A percentile compares a stretch with the other conserved stretches of the same genome.
Evolutionary conservation across 1,284 basidiomycete genomes (phyloP).

Genomic region (Coniophora puteana): DNA sequence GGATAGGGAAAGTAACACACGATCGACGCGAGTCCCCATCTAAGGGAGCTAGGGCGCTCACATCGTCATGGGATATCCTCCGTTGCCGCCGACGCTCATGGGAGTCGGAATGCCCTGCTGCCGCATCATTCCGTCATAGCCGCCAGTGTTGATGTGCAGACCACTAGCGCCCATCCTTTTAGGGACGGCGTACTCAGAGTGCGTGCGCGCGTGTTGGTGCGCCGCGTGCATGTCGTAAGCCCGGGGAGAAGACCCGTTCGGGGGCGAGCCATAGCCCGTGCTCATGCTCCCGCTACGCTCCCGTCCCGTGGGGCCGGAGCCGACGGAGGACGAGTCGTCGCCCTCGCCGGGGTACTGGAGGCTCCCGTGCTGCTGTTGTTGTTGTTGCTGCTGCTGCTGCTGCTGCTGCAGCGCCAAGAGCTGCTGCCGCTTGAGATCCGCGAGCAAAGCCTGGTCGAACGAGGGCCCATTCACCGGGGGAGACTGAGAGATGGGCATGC

Average conservation of each 20-base stretch:
- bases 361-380: conserved; percentile 22
- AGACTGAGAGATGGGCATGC: conserved; percentile 15
- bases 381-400: conserved; percentile 27
- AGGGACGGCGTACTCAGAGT: conserved; percentile 23
- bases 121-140: conserved; percentile 32
- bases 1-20: no score
- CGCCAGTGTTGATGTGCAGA: conserved; percentile 23
- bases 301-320: conserved; percentile 29
- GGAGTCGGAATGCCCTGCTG: conserved; percentile 28
- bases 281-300: conserved; percentile 37
- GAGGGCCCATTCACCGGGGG: conserved; percentile 11
- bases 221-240: conserved; percentile 39
- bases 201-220: conserved; percentile 19
- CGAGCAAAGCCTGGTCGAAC: conserved; percentile 29
- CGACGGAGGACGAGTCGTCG: conserved; percentile 40
- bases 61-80: conserved; percentile 40
- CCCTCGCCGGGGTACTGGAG: conserved; percentile 30
- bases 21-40: no score
- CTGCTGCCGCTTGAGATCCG: conserved; percentile 32
- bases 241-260: conserved; percentile 22
- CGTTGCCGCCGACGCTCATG: conserved; percentile 35
- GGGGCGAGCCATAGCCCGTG: conserved; percentile 32
- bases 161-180: conserved; percentile 21
- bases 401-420: conserved; percentile 25
- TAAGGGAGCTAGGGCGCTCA: no score